Evolutionary conservation across 192 early-diverging fungal genomes (phyloP).

Genomic region (Coemansia sp.): DNA sequence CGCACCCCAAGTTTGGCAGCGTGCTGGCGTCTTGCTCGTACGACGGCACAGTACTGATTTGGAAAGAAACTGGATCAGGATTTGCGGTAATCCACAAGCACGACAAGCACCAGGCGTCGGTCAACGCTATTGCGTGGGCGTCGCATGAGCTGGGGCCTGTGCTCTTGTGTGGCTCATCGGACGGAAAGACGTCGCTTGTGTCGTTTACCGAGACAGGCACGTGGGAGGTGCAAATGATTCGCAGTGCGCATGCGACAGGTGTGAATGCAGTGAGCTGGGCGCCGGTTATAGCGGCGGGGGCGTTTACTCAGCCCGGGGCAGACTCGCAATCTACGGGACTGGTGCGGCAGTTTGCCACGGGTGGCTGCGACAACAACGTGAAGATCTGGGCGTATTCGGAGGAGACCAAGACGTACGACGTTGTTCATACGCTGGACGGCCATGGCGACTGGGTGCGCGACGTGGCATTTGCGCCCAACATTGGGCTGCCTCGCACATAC

Average conservation of each 20-base stretch:
- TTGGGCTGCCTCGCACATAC: conserved; percentile 86
- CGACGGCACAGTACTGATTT: conserved; percentile 93
- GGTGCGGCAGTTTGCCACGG: conserved; percentile 83
- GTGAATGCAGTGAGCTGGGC: conserved; percentile 95
- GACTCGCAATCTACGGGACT: conserved; percentile 42
- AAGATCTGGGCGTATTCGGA: conserved; percentile 86
- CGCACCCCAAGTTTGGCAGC: conserved; percentile 96
- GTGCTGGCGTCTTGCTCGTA: conserved; percentile 96
- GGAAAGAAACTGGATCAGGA: conserved; percentile 78
- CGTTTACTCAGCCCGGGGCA: conserved; percentile 43
- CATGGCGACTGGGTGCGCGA: conserved; percentile 99
- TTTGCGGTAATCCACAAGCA: conserved; percentile 74
- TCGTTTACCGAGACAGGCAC: conserved; percentile 88
- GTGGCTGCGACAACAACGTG: conserved; percentile 93
- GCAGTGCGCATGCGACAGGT: conserved; percentile 89
- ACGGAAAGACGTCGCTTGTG: conserved; percentile 91
- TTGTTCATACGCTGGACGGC: conserved; percentile 77
- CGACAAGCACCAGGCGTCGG: conserved; percentile 84
- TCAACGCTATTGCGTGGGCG: conserved; percentile 96
- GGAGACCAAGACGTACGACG: conserved; percentile 76
- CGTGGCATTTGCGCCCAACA: conserved; percentile 93
- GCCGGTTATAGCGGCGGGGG: conserved; percentile 72
- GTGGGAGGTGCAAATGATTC: conserved; percentile 72
- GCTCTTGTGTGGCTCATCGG: conserved; percentile 90
- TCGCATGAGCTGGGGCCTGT: conserved; percentile 95